Evolutionary conservation across 1,284 basidiomycete genomes (phyloP).

Genomic region (Tilletia indica): DNA sequence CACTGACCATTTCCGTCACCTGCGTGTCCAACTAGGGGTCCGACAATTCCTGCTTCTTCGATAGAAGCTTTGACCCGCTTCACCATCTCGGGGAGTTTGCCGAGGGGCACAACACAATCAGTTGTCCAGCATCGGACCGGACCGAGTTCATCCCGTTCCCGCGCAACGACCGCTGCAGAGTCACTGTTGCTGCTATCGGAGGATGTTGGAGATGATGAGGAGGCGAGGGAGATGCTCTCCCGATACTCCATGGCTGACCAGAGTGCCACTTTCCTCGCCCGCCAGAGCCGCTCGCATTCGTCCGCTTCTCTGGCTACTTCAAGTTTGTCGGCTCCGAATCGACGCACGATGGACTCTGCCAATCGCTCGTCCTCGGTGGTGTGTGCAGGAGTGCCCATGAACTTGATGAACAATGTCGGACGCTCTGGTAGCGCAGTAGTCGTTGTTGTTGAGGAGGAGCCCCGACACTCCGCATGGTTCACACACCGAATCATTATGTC

Average conservation of each 20-base stretch:
- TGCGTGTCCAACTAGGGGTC: slow-evolving; percentile 69
- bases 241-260: slow-evolving; percentile 61
- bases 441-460: background rate
- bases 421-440: slow-evolving; percentile 1
- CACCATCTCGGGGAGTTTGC: slow-evolving; percentile 8
- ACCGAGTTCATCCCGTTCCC: slow-evolving; percentile 13
- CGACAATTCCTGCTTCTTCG: slow-evolving; percentile 1
- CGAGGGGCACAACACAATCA: slow-evolving; percentile 2
- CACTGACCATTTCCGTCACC: slow-evolving; percentile 68
- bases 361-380: slow-evolving; percentile 13
- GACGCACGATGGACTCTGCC: background rate
- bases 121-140: slow-evolving; percentile 16
- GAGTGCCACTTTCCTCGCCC: slow-evolving; percentile 78
- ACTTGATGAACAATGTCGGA: slow-evolving; percentile 19
- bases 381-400: slow-evolving; percentile 10
- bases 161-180: background rate
- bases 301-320: slow-evolving; percentile 67
- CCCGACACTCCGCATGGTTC: slow-evolving; percentile 33
- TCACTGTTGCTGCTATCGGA: too few relatives aligned
- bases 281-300: slow-evolving; percentile 77
- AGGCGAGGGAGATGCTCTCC: background rate
- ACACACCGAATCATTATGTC: slow-evolving; percentile 52
- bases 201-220: background rate
- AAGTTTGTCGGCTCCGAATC: slow-evolving; percentile 24
- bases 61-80: slow-evolving; percentile 11